Base-by-base conservation (phyloP, 257 asterid genomes). In the Paraleonurus japonicus region DNA sequence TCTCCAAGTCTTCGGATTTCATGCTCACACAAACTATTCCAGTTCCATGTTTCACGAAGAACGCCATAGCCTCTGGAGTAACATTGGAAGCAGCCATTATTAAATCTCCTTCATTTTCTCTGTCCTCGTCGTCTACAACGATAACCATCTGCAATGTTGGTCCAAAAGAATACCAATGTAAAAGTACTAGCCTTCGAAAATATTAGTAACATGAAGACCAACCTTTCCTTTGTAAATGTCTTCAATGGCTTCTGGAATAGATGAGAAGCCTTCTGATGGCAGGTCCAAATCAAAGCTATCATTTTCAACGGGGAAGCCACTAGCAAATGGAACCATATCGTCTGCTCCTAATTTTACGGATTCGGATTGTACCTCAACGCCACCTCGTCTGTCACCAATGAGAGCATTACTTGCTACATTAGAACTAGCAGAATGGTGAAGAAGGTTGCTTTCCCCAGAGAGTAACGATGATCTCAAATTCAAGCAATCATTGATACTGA, bases 11-110 rank as follows among this genome's bases (percentile, higher is more conserved):
- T 75, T 91, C 90, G 15, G 84, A 88, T 73, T 81, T 78, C 97
- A 94, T 94, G 87, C 99, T 94, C 65, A 94, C 99, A 61, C 99
- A 94, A 75, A 94, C 97, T 60, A 94, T 94, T 62, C 99, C 99
- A 61, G 96, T 94, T 70, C 96, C 92, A 69, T 91, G 93, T 80
- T 83, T 94, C 74, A 94, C 99, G 72, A 94, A 77, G 83, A 91
- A 94, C 30, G 99, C 97, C 97, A 91, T 89, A 13, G 96, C 96
- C 81, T 89, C 96, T 1, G 96, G 79, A 6, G 99, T 91, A 58
- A 87, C 97, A 80, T 85, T 91, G 5, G 96, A 85, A 63, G 96
- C 99, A 57, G 96, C 96, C 96, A 94, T 91, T 73, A 94, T 85
- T 35, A 94, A 54, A 81, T 91, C 99, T 69, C 99, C 99, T 87